Evolutionary conservation across 75 land plant genomes (phyloP), one percentile per base, ranked within the genome.

Genomic region (Isoetes taiwanensis): DNA sequence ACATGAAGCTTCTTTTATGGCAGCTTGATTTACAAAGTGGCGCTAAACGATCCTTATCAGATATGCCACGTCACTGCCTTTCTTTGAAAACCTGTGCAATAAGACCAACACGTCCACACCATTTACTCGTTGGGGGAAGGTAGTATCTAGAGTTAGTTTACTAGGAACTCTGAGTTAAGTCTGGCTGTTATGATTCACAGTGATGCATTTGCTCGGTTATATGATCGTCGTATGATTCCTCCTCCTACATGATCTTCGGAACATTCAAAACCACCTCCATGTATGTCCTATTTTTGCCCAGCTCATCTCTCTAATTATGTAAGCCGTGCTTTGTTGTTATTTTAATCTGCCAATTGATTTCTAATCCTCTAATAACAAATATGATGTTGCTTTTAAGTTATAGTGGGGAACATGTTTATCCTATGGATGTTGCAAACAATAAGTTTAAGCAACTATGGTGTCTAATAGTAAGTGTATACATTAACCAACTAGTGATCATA

Each of bases 211-310:
- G 99, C 87, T 57, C 83, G 99, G 31, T 63, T 94, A 27, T 94
- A 94, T 71, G 99, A 94, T 67, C 70, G 99, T 67, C 81, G 99
- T 38, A 94, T 94, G 99, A 77, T 94, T 43, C 86, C 99, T 39
- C 84, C 96, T 21, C 57, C 80, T 48, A 72, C 80, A 23, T 85
- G 96, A 59, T 67, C 74, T 31, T 66, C 63, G 56, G 72, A 63
- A 25, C 72, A 30, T 29, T 55, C 76, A 56, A 62, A 72, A 57
- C 80, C 96, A 32, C 96, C 99, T 52, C 73, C 80, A 59, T 89
- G 96, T 67, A 82, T 94, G 26, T 74, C 59, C 62, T 85, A 85
- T 68, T 81, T 84, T 63, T 89, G 99, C 66, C 99, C 99, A 52
- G 72, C 80, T 67, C 99, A 94, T 71, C 80, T 94, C 26, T 85